These are phyloP conservation scores for Arbutus unedo DNA, from an alignment of 148 eudicot species.

Conservation along the genomic window DNA sequence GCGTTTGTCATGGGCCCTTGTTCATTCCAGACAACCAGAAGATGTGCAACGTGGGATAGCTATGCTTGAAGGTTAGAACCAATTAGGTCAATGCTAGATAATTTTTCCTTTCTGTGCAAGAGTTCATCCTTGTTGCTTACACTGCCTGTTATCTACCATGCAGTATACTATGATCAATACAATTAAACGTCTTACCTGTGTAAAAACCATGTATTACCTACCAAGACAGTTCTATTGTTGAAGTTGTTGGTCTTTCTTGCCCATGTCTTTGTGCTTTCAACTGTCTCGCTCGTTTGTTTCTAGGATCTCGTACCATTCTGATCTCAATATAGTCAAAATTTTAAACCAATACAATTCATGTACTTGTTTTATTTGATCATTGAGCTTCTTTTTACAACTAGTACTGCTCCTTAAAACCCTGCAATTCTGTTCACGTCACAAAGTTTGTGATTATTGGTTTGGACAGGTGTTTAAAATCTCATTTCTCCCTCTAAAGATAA, in stretches of 20 bases:
- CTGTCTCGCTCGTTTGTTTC: background rate
- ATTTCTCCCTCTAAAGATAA: too few relatives aligned
- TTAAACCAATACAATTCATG: background rate
- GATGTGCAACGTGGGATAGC: slow-evolving; percentile 90
- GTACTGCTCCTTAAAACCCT: background rate
- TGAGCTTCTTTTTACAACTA: background rate
- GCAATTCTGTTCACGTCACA: background rate
- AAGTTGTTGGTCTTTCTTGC: background rate
- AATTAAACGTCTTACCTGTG: background rate
- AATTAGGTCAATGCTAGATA: background rate
- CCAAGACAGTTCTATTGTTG: background rate
- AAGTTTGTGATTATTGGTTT: background rate
- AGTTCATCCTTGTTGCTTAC: background rate
- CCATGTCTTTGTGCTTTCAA: background rate
- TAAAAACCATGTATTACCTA: background rate
- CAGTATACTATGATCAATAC: background rate
- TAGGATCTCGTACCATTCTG: background rate
- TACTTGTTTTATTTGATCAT: too few relatives aligned
- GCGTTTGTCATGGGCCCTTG: slow-evolving; percentile 85
- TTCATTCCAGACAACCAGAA: slow-evolving; percentile 68
- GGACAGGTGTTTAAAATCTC: background rate
- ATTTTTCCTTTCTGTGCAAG: background rate
- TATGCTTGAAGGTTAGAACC: slow-evolving; percentile 77
- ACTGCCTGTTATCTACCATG: background rate
- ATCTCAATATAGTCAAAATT: background rate